A percentile compares a stretch with the other conserved stretches of the same genome.
phyloP scores from a whole-genome alignment of 768 basidiomycete species.

The Tephrocybe sp. region DNA sequence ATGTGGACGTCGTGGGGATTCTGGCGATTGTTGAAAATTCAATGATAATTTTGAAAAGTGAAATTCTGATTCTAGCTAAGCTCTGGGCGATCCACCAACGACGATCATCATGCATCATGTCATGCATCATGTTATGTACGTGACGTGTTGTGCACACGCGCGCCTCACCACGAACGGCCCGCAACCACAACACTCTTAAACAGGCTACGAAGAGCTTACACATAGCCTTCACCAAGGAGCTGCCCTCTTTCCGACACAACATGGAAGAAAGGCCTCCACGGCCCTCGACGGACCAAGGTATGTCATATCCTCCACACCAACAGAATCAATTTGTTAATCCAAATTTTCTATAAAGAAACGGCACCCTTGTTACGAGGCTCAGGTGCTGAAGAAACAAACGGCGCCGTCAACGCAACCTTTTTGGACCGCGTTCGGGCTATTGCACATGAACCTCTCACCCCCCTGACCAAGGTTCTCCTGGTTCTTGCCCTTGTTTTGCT shows the following conservation, averaged over 20 bases:
- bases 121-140: too few species aligned
- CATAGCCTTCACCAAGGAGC: neutral
- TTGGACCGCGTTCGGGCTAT: conserved; percentile 50
- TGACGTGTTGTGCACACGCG: neutral
- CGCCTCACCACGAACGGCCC: neutral
- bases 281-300: conserved; percentile 59
- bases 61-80: too few species aligned
- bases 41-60: too few species aligned
- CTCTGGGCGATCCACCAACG: too few species aligned
- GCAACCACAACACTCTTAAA: too few species aligned
- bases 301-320: too few species aligned
- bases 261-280: conserved; percentile 59
- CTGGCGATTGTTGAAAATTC: too few species aligned
- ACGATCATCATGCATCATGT: too few species aligned
- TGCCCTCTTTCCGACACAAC: conserved; percentile 1
- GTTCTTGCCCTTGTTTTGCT: conserved; percentile 73
- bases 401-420: conserved; percentile 29
- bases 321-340: too few species aligned
- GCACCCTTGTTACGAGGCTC: conserved; percentile 60
- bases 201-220: conserved; percentile 1
- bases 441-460: conserved; percentile 76
- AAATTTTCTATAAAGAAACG: too few species aligned
- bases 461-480: conserved; percentile 80
- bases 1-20: too few species aligned
- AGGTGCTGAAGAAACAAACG: conserved; percentile 33